Evolutionary conservation across 1,284 basidiomycete genomes (phyloP).

Genomic region (Cystobasidium pallidum): DNA sequence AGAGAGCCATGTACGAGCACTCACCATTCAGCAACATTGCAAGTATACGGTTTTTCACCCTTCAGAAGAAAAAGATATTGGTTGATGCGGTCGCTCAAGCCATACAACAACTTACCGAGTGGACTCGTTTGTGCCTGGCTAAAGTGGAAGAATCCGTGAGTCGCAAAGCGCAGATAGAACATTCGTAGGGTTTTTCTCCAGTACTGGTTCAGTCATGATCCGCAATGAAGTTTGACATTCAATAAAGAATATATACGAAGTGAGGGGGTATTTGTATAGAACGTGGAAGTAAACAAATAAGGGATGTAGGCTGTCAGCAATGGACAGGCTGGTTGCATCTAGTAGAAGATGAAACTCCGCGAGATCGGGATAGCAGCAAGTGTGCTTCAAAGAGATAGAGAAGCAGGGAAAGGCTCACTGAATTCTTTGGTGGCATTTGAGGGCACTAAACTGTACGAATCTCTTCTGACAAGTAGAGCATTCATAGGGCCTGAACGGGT

Average conservation of each 20-base stretch:
- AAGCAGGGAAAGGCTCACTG: constrained; percentile 30
- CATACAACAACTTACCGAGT: constrained; percentile 8
- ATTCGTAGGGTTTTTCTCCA: constrained; percentile 34
- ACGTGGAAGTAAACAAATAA: too few species aligned
- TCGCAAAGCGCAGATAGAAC: constrained; percentile 5
- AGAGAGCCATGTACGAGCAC: not conserved
- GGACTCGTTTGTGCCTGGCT: constrained; percentile 19
- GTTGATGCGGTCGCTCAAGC: too few species aligned
- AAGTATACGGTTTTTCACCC: constrained; percentile 22
- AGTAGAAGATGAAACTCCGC: too few species aligned
- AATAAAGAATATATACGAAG: too few species aligned
- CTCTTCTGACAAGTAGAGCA: constrained; percentile 12
- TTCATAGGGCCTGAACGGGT: constrained; percentile 19
- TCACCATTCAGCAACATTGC: constrained; percentile 1
- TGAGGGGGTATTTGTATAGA: too few species aligned
- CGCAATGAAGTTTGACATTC: too few species aligned
- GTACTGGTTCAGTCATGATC: too few species aligned
- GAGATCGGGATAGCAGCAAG: too few species aligned
- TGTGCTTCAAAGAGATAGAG: too few species aligned
- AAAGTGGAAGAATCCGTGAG: constrained; percentile 30
- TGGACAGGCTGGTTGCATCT: too few species aligned
- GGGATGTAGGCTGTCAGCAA: too few species aligned
- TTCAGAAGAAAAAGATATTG: too few species aligned
- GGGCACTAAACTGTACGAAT: constrained; percentile 30
- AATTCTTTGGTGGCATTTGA: constrained; percentile 16